Evolutionary conservation across 73 alveolate species (phyloP), one percentile per base, ranked within the genome.

Genomic region (Breviolum minutum): DNA sequence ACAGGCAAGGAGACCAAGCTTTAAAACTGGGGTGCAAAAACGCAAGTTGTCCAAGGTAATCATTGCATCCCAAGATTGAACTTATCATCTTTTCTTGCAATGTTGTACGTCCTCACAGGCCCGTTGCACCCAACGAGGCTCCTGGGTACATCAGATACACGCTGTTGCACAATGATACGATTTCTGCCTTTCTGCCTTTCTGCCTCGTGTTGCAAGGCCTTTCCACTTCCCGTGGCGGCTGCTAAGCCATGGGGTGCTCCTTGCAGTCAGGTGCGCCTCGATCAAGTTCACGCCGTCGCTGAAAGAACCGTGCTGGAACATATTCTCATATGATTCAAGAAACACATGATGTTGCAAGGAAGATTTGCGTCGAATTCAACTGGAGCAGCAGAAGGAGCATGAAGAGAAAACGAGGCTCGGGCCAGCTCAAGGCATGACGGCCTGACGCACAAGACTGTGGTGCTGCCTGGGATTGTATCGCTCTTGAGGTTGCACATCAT

Each of bases 161-260:
- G 40, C 26, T 12, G 26, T 12, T 71, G 32, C 29, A 16, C 81
- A 20, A 8, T 16, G 81, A 71, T 20, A 71, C 81, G 10, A 20
- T 19, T 76, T 9, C 66, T 40, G 54, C 54, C 54, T 40, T 40
- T 40, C 54, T 40, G 54, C 54, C 54, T n/a, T n/a, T n/a, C n/a
- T n/a, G n/a, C n/a, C n/a, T n/a, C n/a, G n/a, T 40, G 54, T 40
- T 40, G 54, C 54, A 40, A 79, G 87, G 87, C 13, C 29, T 79
- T 79, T 79, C 66, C 87, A 29, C 87, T 79, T 79, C 87, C 87
- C 9, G 48, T 79, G 63, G 48, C 87, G 19, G 87, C 87, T 79
- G 87, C 87, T 6, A 19, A 79, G 48, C 87, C 87, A 5, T 79
- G 87, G 87, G 87, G 87, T 8, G 87, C 87, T 32, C 87, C 87